A percentile compares a stretch with the other conserved stretches of the same genome.
These are phyloP conservation scores for Colletotrichum sp. DNA, from an alignment of 2,329 filamentous ascomycete species.

Conservation along the genomic window DNA sequence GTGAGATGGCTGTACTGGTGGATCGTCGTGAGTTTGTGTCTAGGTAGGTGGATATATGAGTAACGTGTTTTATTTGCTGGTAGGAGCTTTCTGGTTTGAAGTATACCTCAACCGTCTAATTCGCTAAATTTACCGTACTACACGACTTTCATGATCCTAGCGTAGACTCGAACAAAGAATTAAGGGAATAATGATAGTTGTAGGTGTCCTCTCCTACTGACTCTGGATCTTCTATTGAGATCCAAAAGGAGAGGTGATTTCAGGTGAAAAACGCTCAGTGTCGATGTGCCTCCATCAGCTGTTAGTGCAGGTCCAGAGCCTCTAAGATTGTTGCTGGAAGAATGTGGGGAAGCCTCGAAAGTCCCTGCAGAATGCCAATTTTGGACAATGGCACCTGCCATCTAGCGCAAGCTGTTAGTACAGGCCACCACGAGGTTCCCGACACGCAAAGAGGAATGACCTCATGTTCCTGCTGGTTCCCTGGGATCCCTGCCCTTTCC, in stretches of 20 bases:
- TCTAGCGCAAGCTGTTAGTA: neutral
- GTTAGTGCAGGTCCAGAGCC: neutral
- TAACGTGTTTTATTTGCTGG: neutral
- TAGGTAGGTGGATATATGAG: neutral
- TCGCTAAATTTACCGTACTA: neutral
- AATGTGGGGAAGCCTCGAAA: neutral
- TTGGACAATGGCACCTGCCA: neutral
- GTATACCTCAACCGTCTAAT: neutral
- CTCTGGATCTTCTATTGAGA: neutral
- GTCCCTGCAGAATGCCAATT: neutral
- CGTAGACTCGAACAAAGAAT: neutral
- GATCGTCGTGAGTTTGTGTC: neutral
- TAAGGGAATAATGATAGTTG: neutral
- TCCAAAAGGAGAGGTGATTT: neutral
- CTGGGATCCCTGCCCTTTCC: conserved; percentile 4
- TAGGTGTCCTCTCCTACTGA: neutral
- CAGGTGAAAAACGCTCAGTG: neutral
- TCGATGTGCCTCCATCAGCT: neutral
- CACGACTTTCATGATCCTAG: too few relatives aligned
- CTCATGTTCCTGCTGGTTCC: conserved; percentile 10
- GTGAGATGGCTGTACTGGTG: neutral
- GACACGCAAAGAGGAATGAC: conserved; percentile 1
- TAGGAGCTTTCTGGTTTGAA: neutral
- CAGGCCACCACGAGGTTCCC: neutral
- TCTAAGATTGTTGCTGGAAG: neutral